A percentile compares a stretch with the other conserved stretches of the same genome.
phyloP scores from a whole-genome alignment of 805 yeast species.

The Kurtzmaniella cleridarum region DNA sequence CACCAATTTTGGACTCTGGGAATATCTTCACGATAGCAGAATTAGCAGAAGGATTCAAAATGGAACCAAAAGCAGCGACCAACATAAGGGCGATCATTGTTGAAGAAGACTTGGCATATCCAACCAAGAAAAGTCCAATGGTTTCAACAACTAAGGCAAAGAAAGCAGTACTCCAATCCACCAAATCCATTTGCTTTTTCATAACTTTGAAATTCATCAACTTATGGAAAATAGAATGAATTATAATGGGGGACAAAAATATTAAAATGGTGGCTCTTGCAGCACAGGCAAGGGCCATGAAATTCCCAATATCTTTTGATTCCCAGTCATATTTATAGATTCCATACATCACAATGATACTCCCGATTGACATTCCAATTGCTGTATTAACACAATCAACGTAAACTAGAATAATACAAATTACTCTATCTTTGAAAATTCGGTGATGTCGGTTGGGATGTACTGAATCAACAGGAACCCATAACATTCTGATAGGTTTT shows the following conservation, averaged over 20 bases:
- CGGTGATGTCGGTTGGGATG: conserved; percentile 13
- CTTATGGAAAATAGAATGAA: conserved; percentile 30
- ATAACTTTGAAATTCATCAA: conserved; percentile 25
- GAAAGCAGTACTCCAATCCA: conserved; percentile 40
- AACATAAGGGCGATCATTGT: conserved; percentile 26
- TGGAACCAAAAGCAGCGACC: conserved; percentile 43
- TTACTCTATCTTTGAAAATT: conserved; percentile 14
- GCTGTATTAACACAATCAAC: conserved; percentile 39
- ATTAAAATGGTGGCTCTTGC: conserved; percentile 46
- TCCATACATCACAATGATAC: conserved; percentile 46
- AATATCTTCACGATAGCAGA: conserved; percentile 57
- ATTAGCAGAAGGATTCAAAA: conserved; percentile 54
- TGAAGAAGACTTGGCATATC: conserved; percentile 22
- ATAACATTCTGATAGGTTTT: conserved; percentile 48
- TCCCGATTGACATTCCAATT: conserved; percentile 31
- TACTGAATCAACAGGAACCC: conserved; percentile 42
- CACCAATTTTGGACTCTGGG: conserved; percentile 51
- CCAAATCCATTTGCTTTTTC: conserved; percentile 43
- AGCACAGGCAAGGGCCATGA: conserved; percentile 47
- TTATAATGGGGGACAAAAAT: conserved; percentile 44
- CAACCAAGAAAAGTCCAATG: conserved; percentile 29
- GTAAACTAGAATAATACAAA: conserved; percentile 43
- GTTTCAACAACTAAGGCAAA: conserved; percentile 34
- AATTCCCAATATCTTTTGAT: conserved; percentile 50
- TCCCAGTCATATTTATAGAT: conserved; percentile 50